phyloP scores from a whole-genome alignment of 1,139 yeast genomes.

The Suhomyces choctaworum region DNA sequence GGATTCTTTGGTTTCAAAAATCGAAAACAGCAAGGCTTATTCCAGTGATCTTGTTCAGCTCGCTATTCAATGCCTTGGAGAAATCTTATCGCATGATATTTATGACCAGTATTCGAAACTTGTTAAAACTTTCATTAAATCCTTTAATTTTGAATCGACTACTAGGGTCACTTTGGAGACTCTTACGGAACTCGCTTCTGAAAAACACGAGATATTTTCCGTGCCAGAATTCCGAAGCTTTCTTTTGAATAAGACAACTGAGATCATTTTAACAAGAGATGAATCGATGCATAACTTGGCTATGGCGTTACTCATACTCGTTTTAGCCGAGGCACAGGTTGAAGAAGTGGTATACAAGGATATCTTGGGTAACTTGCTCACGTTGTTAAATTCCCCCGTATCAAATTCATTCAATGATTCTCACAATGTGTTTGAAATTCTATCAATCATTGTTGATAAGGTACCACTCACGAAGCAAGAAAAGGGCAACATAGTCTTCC shows the following conservation, averaged over 20 bases:
- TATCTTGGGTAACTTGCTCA: conserved; percentile 12
- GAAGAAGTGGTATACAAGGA: conserved; percentile 1
- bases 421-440: conserved; percentile 9
- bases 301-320: conserved; percentile 24
- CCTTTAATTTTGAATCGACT: conserved; percentile 39
- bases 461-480: neutral
- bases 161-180: conserved; percentile 34
- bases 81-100: conserved; percentile 12
- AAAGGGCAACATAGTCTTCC: conserved; percentile 4
- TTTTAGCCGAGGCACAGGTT: conserved; percentile 10
- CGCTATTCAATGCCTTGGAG: conserved; percentile 33
- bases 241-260: conserved; percentile 20
- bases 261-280: conserved; percentile 28
- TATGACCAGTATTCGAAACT: neutral
- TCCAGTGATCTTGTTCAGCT: conserved; percentile 54
- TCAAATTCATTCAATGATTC: conserved; percentile 5
- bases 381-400: conserved; percentile 11
- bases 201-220: conserved; percentile 34
- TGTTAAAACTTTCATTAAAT: conserved; percentile 10
- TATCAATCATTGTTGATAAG: conserved; percentile 4
- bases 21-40: conserved; percentile 36
- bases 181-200: conserved; percentile 27
- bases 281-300: conserved; percentile 27
- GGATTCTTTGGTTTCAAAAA: conserved; percentile 29
- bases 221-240: conserved; percentile 22